Base-by-base conservation (phyloP, 768 basidiomycete species). In the Udeniomyces megalosporus region DNA sequence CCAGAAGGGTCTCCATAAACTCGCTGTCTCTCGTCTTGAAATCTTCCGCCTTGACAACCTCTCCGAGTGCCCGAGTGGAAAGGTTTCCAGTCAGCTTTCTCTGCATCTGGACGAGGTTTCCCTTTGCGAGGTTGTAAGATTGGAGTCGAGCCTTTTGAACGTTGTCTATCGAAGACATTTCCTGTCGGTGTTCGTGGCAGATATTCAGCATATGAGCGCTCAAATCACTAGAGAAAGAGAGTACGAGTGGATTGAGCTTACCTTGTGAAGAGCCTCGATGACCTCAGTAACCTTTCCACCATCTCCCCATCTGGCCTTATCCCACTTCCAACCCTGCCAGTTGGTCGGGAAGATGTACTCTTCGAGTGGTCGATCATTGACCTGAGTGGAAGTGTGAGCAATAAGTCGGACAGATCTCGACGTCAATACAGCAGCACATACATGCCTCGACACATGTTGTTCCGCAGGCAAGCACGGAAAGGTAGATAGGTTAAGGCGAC, bases 81-180 rank as follows among this genome's bases (percentile, higher is more conserved):
- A 99, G 80, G 72, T 96, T 96, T 2, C 95, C 95, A 92, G 82
- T 82, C 78, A 87, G 86, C 82, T 90, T 97, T 68, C 95, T 83
- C 71, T 93, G 88, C 80, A 97, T 83, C 70, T 89, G 85, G 3
- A 83, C 81, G 55, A 97, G 77, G 51, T 87, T 84, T 0, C 93
- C 93, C 73, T 99, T 99, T 53, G 89, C 86, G 14, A 93, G 76
- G 71, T 91, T 92, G 75, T 99, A 99, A 70, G 82, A 84, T 68
- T 84, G 86, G 45, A 90, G 75, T 74, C 95, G 96, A 46, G 82
- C 77, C 76, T 93, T 93, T 81, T 95, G 86, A 44, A 86, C 83
- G 70, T 86, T 87, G 74, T 99, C 95, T 66, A 97, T 90, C 24
- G 88, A 89, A 26, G 78, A 78, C 82, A 93, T 88, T 78, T 97